phyloP scores from a whole-genome alignment of 1,284 basidiomycete species.

The Ganoderma sinense region DNA sequence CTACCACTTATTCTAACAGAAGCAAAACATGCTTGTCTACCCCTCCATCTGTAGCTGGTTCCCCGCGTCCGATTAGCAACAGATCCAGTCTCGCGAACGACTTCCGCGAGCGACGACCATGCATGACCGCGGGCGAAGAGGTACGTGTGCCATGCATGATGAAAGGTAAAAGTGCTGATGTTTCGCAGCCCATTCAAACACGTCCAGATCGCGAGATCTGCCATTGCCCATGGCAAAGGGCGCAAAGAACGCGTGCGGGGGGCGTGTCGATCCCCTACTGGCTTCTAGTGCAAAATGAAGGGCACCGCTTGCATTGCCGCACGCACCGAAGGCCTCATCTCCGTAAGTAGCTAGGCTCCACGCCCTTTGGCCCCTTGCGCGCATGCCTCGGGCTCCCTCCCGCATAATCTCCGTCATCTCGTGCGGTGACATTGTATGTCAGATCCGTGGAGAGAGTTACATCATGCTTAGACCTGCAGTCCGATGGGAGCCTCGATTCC shows the following conservation, averaged over 20 bases:
- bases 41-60: background rate
- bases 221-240: background rate
- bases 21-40: background rate
- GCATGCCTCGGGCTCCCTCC: background rate
- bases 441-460: background rate
- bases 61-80: background rate
- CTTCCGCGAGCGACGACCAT: background rate
- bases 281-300: background rate
- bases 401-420: conserved; percentile 15
- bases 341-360: background rate
- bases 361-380: too few relatives aligned
- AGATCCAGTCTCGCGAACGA: background rate
- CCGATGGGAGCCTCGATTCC: background rate
- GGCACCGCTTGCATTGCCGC: background rate
- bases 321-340: background rate
- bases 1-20: conserved; percentile 8
- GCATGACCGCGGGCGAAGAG: background rate
- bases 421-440: background rate
- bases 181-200: background rate
- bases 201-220: background rate
- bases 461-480: background rate
- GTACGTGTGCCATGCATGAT: too few relatives aligned
- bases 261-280: background rate
- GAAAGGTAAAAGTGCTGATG: background rate
- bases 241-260: background rate